phyloP scores from a whole-genome alignment of 352 stramenopile genomes.

The Phytopythium montanum region DNA sequence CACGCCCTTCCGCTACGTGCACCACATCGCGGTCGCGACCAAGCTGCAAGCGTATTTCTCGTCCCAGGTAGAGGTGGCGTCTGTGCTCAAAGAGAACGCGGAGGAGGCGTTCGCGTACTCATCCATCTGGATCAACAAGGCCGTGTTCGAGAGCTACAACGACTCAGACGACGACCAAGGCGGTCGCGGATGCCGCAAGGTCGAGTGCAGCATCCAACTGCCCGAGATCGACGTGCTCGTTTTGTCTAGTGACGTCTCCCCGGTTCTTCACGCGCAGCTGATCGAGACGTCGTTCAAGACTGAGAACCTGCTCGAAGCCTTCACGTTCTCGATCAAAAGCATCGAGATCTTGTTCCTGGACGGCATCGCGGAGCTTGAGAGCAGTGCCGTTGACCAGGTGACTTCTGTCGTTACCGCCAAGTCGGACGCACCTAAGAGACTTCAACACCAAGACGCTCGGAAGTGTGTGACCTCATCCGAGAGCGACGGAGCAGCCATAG shows the following conservation, averaged over 20 bases:
- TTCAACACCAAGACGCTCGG: slow-evolving; percentile 12
- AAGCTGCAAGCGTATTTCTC: slow-evolving; percentile 72
- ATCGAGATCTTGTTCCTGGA: slow-evolving; percentile 68
- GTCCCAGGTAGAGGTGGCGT: slow-evolving; percentile 39
- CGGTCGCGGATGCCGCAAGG: slow-evolving; percentile 13
- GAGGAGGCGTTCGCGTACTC: slow-evolving; percentile 49
- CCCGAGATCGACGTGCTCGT: slow-evolving; percentile 64
- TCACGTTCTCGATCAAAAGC: slow-evolving; percentile 49
- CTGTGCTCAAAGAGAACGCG: slow-evolving; percentile 45
- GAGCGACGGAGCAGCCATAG: slow-evolving; percentile 6
- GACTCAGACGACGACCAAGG: slow-evolving; percentile 5
- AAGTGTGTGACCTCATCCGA: slow-evolving; percentile 11
- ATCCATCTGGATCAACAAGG: slow-evolving; percentile 50
- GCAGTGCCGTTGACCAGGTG: background rate
- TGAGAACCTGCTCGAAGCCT: slow-evolving; percentile 41
- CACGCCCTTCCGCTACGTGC: slow-evolving; percentile 66
- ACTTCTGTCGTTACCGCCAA: background rate
- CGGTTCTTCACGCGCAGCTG: slow-evolving; percentile 58
- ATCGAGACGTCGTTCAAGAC: slow-evolving; percentile 52
- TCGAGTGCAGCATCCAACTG: slow-evolving; percentile 54
- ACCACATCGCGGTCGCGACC: slow-evolving; percentile 56
- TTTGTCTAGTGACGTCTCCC: slow-evolving; percentile 55
- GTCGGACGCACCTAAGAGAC: background rate
- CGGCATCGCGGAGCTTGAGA: slow-evolving; percentile 4
- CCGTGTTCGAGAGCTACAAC: slow-evolving; percentile 28